phyloP scores from a whole-genome alignment of 352 stramenopile genomes.

The Blastocystis sp. region DNA sequence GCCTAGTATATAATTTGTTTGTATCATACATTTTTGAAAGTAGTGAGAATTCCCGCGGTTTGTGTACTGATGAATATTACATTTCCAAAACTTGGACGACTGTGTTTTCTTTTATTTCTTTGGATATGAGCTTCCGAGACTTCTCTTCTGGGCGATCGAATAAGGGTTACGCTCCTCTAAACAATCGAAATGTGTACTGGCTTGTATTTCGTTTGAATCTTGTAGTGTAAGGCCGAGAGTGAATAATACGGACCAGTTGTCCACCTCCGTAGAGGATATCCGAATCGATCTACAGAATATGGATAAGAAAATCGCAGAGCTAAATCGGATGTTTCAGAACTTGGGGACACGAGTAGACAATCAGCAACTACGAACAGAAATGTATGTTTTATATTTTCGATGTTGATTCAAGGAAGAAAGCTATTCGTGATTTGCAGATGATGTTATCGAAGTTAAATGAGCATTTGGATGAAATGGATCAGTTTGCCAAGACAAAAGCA shows the following conservation, averaged over 20 bases:
- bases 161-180: neutral
- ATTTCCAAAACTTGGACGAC: neutral
- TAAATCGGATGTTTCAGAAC: conserved; percentile 58
- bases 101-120: neutral
- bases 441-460: conserved; percentile 35
- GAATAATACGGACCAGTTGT: conserved; percentile 19
- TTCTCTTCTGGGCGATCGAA: neutral
- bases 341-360: conserved; percentile 46
- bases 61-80: neutral
- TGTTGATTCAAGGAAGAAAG: conserved; percentile 1
- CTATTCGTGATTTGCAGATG: conserved; percentile 36
- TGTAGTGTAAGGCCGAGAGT: neutral
- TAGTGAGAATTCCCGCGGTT: neutral
- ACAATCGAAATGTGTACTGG: neutral
- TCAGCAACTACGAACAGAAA: conserved; percentile 40
- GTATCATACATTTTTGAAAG: neutral
- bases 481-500: conserved; percentile 40
- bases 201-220: neutral
- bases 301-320: conserved; percentile 41
- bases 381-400: neutral
- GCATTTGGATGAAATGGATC: conserved; percentile 58
- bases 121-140: conserved; percentile 42
- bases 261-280: conserved; percentile 45
- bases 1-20: neutral
- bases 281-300: conserved; percentile 52